Conservation (phyloP, 441 rosid species). For the Gossypium gossypioides region DNA sequence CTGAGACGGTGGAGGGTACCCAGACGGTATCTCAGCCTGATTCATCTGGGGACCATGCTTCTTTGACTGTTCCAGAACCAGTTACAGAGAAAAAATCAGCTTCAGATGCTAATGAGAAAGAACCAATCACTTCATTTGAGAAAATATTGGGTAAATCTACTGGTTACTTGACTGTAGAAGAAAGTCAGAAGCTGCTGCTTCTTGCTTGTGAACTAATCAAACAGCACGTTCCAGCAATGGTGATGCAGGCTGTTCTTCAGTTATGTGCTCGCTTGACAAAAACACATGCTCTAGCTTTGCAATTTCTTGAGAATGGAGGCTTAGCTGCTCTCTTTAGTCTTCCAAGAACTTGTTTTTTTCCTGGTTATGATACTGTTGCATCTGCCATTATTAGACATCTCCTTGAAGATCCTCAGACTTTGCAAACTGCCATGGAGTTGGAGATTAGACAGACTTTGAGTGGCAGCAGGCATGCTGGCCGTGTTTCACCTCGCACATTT, state of each 20-base stretch:
- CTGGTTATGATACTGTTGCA: constrained; percentile 84
- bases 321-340: constrained; percentile 69
- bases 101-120: constrained; percentile 44
- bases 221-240: constrained; percentile 72
- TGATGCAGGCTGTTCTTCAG: constrained; percentile 96
- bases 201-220: constrained; percentile 67
- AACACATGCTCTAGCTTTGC: constrained; percentile 65
- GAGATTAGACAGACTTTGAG: constrained; percentile 80
- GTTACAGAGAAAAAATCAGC: constrained; percentile 30
- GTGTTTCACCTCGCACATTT: constrained; percentile 53
- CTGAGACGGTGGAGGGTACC: constrained; percentile 44
- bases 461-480: constrained; percentile 70
- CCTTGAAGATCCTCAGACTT: constrained; percentile 92
- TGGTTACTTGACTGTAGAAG: constrained; percentile 67
- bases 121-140: constrained; percentile 40
- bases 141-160: constrained; percentile 67
- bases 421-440: constrained; percentile 93
- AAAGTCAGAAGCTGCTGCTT: constrained; percentile 55
- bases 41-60: constrained; percentile 30
- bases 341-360: constrained; percentile 78
- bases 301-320: constrained; percentile 83
- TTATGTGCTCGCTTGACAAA: constrained; percentile 87
- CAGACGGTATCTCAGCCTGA: constrained; percentile 43
- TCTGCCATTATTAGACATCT: constrained; percentile 83
- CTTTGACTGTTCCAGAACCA: constrained; percentile 29